Base-by-base conservation (phyloP, 768 basidiomycete genomes). In the Amylocystis lapponica region DNA sequence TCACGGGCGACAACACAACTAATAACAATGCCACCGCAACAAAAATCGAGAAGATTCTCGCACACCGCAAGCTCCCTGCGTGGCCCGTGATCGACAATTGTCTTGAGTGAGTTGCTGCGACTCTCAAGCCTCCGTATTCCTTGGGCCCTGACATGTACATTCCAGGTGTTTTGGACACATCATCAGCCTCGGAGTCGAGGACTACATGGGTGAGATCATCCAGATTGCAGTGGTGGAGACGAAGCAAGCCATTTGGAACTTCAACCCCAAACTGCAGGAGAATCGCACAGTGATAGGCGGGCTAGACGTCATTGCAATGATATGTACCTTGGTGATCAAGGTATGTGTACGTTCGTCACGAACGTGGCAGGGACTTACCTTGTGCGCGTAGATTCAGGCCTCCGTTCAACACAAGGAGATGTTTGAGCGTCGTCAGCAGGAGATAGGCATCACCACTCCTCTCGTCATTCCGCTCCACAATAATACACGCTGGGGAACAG, bases 221-320 rank as follows among this genome's bases (percentile, higher is more conserved):
- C 54, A 58, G 39, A 56, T 59, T 16, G 53, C 56, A 0, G 52
- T 51, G 1, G 41, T 65, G 2, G 57, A 64, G 31, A 64, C 48
- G 1, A 39, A 52, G 11, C 53, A 43, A 0, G 61, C 63, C 0
- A 67, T 68, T 12, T 68, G 63, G 65, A 60, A 64, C 14, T 66
- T 59, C 41, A 56, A 68, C 23, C 65, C 64, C 0, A 21, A 16
- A 0, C 26, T 49, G 3, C 10, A 29, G 3, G 46, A 47, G 26
- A 65, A 66, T 36, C 41, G 45, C 9, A 52, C 66, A 4, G 48
- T 58, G 19, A 51, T 53, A 6, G 51, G 56, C n/a, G n/a, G n/a
- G n/a, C n/a, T n/a, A n/a, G n/a, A n/a, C n/a, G n/a, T n/a, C n/a
- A n/a, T n/a, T n/a, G 56, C 64, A 0, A 48, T 59, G 0, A 53